These are phyloP conservation scores for Davidsoniella virescens DNA, from an alignment of 2,329 filamentous ascomycete genomes.

Conservation along the genomic window DNA sequence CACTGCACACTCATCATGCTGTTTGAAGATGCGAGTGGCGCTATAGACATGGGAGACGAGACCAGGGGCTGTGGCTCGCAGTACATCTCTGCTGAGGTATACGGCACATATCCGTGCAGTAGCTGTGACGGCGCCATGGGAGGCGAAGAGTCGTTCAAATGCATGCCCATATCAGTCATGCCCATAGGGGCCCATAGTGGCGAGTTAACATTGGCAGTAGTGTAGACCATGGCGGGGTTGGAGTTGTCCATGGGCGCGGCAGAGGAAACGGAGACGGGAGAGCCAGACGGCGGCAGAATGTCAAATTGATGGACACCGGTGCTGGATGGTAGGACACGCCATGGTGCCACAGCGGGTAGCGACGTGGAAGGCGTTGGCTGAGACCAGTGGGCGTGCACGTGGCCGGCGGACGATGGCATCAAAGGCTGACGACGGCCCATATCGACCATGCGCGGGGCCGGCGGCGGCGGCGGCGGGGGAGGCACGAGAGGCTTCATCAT, in stretches of 20 bases:
- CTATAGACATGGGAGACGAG: conserved; percentile 55
- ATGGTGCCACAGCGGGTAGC: conserved; percentile 62
- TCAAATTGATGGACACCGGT: conserved; percentile 51
- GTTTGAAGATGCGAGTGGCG: conserved; percentile 57
- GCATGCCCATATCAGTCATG: conserved; percentile 46
- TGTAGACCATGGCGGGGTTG: conserved; percentile 4
- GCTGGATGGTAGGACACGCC: conserved; percentile 82
- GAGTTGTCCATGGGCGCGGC: neutral
- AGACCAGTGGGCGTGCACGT: conserved; percentile 9
- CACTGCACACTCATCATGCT: conserved; percentile 66
- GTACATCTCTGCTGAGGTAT: conserved; percentile 55
- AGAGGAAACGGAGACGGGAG: neutral
- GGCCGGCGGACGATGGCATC: conserved; percentile 35
- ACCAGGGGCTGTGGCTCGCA: conserved; percentile 57
- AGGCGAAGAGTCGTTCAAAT: conserved; percentile 53
- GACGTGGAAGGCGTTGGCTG: conserved; percentile 48
- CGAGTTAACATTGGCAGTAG: conserved; percentile 4
- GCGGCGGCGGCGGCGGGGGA: conserved; percentile 54
- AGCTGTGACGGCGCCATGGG: conserved; percentile 23
- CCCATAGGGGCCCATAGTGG: conserved; percentile 31
- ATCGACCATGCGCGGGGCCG: conserved; percentile 25
- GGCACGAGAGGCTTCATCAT: conserved; percentile 80
- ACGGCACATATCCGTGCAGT: conserved; percentile 29
- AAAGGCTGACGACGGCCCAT: conserved; percentile 74
- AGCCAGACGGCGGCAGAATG: conserved; percentile 1